Evolutionary conservation across 192 early-diverging fungal species (phyloP).

Genomic region (Backusella parvicylindrica): DNA sequence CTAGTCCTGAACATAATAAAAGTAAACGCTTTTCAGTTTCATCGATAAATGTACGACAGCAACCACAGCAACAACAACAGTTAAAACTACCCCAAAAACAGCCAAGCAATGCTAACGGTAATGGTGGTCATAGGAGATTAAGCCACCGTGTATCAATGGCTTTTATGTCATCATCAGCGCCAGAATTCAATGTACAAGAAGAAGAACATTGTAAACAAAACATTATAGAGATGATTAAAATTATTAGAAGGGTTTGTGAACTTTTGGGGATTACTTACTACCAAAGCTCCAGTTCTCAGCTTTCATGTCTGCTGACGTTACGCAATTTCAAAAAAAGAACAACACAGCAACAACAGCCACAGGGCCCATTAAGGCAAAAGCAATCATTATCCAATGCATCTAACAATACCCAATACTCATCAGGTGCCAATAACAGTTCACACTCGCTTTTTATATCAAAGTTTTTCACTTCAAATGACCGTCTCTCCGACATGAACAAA

Average conservation of each 20-base stretch:
- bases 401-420: background rate
- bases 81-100: background rate
- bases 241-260: slow-evolving; percentile 23
- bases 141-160: slow-evolving; percentile 7
- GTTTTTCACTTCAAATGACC: slow-evolving; percentile 5
- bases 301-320: slow-evolving; percentile 27
- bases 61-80: background rate
- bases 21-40: background rate
- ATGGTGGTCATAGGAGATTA: background rate
- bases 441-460: slow-evolving; percentile 8
- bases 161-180: background rate
- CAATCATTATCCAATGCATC: background rate
- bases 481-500: slow-evolving; percentile 2
- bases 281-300: slow-evolving; percentile 10
- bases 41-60: background rate
- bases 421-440: background rate
- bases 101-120: background rate
- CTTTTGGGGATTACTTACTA: slow-evolving; percentile 28
- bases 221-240: background rate
- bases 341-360: background rate
- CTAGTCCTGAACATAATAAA: background rate
- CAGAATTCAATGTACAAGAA: background rate
- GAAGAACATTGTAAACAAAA: slow-evolving; percentile 1
- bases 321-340: slow-evolving; percentile 10
- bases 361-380: background rate